Base-by-base conservation (phyloP, 352 stramenopile genomes). In the Phytophthora tubulina region DNA sequence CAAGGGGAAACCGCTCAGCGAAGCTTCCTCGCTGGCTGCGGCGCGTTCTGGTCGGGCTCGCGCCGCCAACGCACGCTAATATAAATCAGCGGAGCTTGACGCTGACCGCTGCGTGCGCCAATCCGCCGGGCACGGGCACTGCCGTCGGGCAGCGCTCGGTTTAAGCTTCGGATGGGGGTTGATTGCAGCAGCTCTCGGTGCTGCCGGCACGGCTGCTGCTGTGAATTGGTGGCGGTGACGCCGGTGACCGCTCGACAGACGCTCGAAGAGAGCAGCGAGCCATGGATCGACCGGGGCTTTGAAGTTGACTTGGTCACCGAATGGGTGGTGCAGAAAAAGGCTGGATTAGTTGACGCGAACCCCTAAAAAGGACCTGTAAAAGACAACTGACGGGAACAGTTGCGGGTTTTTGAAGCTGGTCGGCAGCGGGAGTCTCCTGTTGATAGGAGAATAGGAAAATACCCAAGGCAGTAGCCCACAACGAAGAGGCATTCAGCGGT, bases 11-110 rank as follows among this genome's bases (percentile, higher is more conserved):
- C 53, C 48, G 53, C 55, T 45, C 46, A 49, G 46, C 48, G 56
- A 75, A 74, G 67, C 44, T 65, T 74, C 66, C 42, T 56, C 41
- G 33, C 38, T 38, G 4, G 48, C 55, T 39, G 51, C 27, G 30
- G 67, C 61, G 68, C 35, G 68, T 72, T 75, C 68, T 72, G 62
- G 41, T 68, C 68, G 48, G 38, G 48, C 61, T 63, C 58, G 39
- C 30, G 42, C 32, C 41, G 36, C 46, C 56, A 59, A 63, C 67
- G 67, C 41, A 56, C 31, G 69, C 55, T 60, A 76, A 72, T 68
- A 55, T 76, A 76, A 68, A 67, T 72, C 63, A 76, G 63, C 36
- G 32, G 31, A 31, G 36, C 45, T 57, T 60, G 62, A 67, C 50
- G 10, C 50, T 31, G 58, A 17, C 35, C 8, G 13, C 33, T 8